A percentile compares a stretch with the other conserved stretches of the same genome.
Evolutionary conservation across 2,329 filamentous ascomycete genomes (phyloP).

Genomic region (Colletotrichum sublineola): DNA sequence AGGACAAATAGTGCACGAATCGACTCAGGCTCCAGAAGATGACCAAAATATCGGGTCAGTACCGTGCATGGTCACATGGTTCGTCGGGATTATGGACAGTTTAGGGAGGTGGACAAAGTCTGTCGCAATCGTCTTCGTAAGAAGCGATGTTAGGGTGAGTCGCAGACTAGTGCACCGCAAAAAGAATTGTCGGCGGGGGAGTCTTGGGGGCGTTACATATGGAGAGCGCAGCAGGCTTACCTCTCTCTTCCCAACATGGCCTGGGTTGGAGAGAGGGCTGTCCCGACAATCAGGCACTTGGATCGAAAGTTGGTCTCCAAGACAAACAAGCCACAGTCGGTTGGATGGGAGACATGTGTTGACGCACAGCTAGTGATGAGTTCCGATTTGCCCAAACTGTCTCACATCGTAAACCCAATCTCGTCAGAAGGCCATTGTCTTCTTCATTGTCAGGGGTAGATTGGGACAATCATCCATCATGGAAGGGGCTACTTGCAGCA

Average conservation of each 20-base stretch:
- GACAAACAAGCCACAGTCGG: constrained; percentile 30
- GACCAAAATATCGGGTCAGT: constrained; percentile 28
- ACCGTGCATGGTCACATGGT: constrained; percentile 12
- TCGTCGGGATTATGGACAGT: background rate
- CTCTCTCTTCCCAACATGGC: background rate
- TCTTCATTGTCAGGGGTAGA: constrained; percentile 26
- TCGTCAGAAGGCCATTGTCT: constrained; percentile 18
- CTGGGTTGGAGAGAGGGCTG: constrained; percentile 29
- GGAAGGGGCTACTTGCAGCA: constrained; percentile 3
- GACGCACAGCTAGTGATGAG: constrained; percentile 22
- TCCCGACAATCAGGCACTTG: constrained; percentile 39
- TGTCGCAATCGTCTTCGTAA: constrained; percentile 16
- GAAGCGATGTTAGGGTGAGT: constrained; percentile 7
- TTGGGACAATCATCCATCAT: background rate
- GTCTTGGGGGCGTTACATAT: constrained; percentile 18
- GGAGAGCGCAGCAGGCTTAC: constrained; percentile 11
- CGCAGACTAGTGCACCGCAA: constrained; percentile 4
- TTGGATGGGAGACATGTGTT: constrained; percentile 35
- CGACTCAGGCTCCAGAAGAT: constrained; percentile 4
- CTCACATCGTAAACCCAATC: constrained; percentile 24
- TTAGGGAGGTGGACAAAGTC: background rate
- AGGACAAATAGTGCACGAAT: constrained; percentile 8
- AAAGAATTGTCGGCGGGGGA: constrained; percentile 3
- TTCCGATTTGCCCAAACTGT: constrained; percentile 25
- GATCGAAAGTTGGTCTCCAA: constrained; percentile 20